A percentile compares a stretch with the other conserved stretches of the same genome.
Evolutionary conservation across 768 basidiomycete species (phyloP).

Genomic region (Serendipita sp.): DNA sequence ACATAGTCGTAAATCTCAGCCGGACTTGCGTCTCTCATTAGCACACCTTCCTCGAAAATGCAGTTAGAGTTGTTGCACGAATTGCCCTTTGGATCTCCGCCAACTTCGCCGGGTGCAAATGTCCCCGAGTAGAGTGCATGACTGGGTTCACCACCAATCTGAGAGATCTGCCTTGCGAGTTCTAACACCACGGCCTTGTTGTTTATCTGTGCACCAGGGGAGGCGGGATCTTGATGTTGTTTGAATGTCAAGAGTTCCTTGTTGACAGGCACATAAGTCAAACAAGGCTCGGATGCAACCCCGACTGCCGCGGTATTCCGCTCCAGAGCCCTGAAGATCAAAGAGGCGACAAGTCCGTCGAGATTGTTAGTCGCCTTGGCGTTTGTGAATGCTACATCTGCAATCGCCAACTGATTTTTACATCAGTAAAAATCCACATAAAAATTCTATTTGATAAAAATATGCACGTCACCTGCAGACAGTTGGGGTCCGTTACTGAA

Average conservation of each 20-base stretch:
- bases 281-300: not conserved
- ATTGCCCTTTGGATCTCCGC: not conserved
- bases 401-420: not conserved
- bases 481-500: slow-evolving; percentile 1
- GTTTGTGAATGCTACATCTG: not conserved
- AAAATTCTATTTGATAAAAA: not conserved
- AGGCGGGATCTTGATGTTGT: slow-evolving; percentile 1
- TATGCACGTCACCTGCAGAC: not conserved
- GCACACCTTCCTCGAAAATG: not conserved
- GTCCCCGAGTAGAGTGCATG: not conserved
- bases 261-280: not conserved
- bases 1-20: slow-evolving; percentile 4
- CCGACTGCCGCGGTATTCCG: not conserved
- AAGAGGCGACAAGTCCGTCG: not conserved
- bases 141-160: not conserved
- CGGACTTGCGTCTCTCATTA: not conserved
- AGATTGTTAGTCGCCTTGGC: not conserved
- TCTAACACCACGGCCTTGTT: not conserved
- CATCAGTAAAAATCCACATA: not conserved
- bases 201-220: not conserved
- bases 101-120: not conserved
- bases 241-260: not conserved
- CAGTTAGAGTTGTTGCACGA: not conserved
- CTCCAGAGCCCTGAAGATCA: slow-evolving; percentile 1
- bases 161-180: not conserved